These are phyloP conservation scores for Hippophae gyantsensis DNA, from an alignment of 306 rosid genomes.

Conservation along the genomic window DNA sequence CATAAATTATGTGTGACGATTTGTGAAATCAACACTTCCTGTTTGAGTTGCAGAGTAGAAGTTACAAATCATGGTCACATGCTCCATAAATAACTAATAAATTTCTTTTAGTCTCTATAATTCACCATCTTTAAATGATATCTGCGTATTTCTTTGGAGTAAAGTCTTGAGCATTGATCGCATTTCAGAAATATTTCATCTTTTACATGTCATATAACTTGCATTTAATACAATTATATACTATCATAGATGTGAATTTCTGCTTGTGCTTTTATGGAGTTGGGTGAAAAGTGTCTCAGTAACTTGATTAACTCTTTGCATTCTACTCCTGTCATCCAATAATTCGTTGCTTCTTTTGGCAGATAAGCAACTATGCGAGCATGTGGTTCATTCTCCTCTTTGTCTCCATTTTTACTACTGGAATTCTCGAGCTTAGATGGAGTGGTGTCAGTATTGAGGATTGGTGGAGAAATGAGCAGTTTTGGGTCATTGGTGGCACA, in stretches of 20 bases:
- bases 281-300: background rate
- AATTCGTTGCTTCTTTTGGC: constrained; percentile 22
- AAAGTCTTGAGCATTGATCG: too few relatives aligned
- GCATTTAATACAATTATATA: too few relatives aligned
- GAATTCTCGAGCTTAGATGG: constrained; percentile 98
- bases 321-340: constrained; percentile 5
- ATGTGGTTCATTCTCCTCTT: constrained; percentile 98
- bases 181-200: too few relatives aligned
- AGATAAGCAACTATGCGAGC: constrained; percentile 97
- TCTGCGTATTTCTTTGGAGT: too few relatives aligned
- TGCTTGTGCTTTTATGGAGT: too few relatives aligned
- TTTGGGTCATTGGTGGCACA: constrained; percentile 98
- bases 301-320: too few relatives aligned
- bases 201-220: too few relatives aligned
- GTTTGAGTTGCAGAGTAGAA: background rate
- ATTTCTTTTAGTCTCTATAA: too few relatives aligned
- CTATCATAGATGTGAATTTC: too few relatives aligned
- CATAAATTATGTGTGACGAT: background rate
- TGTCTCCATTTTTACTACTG: constrained; percentile 76
- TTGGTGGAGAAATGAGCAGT: constrained; percentile 99
- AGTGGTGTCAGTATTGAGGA: constrained; percentile 96
- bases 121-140: too few relatives aligned
- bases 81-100: background rate
- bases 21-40: background rate
- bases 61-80: background rate